A percentile compares a stretch with the other conserved stretches of the same genome.
Evolutionary conservation across 495 filamentous ascomycete genomes (phyloP).

Genomic region (Aspergillus saccharolyticus): DNA sequence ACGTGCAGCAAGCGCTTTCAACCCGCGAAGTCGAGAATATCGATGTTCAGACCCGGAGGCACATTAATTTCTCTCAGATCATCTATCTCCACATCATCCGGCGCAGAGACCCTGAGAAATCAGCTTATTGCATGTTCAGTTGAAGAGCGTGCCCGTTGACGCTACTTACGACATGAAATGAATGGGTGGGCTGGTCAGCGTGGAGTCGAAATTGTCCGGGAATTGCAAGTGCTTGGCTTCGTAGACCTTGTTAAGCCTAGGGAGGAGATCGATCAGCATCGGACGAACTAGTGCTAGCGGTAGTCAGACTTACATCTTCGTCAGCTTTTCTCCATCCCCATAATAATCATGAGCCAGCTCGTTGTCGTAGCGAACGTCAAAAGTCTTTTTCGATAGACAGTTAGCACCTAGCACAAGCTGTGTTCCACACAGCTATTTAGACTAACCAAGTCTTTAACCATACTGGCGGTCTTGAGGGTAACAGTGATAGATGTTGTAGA

Average conservation of each 20-base stretch:
- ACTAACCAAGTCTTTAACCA: not conserved
- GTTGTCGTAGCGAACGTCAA: conserved; percentile 23
- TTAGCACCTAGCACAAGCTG: not conserved
- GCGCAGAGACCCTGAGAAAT: conserved; percentile 11
- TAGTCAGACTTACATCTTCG: conserved; percentile 7
- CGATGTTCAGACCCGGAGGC: conserved; percentile 16
- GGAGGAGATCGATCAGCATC: too few species aligned
- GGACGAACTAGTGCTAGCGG: too few species aligned
- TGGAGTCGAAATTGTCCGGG: conserved; percentile 18
- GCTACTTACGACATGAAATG: conserved; percentile 20
- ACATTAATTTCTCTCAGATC: conserved; percentile 15
- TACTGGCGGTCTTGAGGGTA: not conserved
- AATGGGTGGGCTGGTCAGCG: conserved; percentile 17
- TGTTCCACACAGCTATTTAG: too few species aligned
- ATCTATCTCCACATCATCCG: conserved; percentile 14
- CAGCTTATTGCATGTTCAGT: not conserved
- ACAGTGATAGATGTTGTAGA: too few species aligned
- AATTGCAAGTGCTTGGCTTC: conserved; percentile 13
- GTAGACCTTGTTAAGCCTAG: conserved; percentile 17
- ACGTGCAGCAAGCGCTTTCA: not conserved
- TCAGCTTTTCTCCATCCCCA: conserved; percentile 19
- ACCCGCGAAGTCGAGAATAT: conserved; percentile 13
- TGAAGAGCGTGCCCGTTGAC: too few species aligned
- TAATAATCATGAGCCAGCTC: conserved; percentile 18
- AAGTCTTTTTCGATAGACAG: conserved; percentile 9